Conservation (phyloP, 106 monocot species). For the Narthecium ossifragum region DNA sequence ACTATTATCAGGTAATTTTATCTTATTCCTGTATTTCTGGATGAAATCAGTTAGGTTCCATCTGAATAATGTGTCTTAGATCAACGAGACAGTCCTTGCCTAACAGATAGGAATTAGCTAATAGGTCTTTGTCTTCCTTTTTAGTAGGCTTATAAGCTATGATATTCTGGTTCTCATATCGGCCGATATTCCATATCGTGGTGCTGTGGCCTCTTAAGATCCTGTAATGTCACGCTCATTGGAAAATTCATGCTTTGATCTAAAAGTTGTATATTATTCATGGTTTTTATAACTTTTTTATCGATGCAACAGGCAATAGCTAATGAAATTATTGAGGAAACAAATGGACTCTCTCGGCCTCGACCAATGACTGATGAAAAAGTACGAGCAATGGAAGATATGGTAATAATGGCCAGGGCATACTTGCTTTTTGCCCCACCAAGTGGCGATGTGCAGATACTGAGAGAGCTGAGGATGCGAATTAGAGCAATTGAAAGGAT, state of each 20-base stretch:
- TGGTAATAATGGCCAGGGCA: constrained; percentile 71
- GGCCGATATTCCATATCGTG: too few species aligned
- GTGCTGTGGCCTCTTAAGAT: background rate
- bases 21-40: too few species aligned
- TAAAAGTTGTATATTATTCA: background rate
- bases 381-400: constrained; percentile 72
- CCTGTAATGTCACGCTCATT: background rate
- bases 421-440: constrained; percentile 70
- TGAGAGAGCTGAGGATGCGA: constrained; percentile 69
- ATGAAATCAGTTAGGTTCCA: too few species aligned
- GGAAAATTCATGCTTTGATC: background rate
- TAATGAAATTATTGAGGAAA: constrained; percentile 4
- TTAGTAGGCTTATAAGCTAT: too few species aligned
- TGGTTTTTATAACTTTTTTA: background rate
- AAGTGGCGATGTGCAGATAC: constrained; percentile 64
- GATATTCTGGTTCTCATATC: too few species aligned
- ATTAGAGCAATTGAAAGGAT: constrained; percentile 75
- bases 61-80: too few species aligned
- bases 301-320: constrained; percentile 6
- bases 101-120: too few species aligned
- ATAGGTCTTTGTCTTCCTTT: too few species aligned
- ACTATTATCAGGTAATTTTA: too few species aligned
- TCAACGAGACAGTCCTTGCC: too few species aligned
- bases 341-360: constrained; percentile 3
- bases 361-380: constrained; percentile 31